Conservation (phyloP, 2,329 filamentous ascomycete genomes). For the Diplodia seriata region DNA sequence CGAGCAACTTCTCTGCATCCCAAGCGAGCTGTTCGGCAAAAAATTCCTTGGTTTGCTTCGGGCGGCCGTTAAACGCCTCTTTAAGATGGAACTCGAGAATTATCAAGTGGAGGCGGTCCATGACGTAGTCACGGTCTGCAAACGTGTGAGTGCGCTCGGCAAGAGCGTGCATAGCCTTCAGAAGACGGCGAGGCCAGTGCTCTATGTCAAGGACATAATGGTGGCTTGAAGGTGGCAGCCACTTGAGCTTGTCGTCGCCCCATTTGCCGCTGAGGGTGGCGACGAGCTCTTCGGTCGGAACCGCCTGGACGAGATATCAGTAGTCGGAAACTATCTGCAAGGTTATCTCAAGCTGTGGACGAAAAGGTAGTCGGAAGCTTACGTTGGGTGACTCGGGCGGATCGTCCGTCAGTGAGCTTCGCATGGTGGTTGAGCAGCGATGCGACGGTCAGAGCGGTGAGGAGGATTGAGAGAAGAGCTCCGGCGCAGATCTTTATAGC, state of each 20-base stretch:
- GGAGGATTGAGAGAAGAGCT: neutral
- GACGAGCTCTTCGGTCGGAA: neutral
- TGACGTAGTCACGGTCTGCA: neutral
- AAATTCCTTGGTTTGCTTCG: neutral
- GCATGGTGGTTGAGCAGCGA: neutral
- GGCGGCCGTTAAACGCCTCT: too few relatives aligned
- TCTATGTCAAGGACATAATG: neutral
- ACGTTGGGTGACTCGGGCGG: neutral
- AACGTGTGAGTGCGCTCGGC: neutral
- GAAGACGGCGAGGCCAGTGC: neutral
- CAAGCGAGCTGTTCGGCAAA: neutral
- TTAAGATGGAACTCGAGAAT: too few relatives aligned
- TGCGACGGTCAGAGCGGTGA: neutral
- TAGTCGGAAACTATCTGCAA: too few relatives aligned
- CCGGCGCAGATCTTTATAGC: neutral
- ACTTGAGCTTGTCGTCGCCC: neutral
- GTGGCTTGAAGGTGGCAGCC: neutral
- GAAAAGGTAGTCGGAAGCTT: neutral
- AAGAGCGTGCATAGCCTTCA: neutral
- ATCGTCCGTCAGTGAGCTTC: neutral
- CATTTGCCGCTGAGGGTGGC: neutral
- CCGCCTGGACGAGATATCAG: too few relatives aligned
- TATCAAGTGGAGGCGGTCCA: neutral
- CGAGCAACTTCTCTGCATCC: neutral
- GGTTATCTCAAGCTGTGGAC: neutral